Percentiles rank a stretch among this genome's conserved stretches.
Evolutionary conservation across 345 rosid genomes (phyloP).

Genomic region (Salix dunnii): DNA sequence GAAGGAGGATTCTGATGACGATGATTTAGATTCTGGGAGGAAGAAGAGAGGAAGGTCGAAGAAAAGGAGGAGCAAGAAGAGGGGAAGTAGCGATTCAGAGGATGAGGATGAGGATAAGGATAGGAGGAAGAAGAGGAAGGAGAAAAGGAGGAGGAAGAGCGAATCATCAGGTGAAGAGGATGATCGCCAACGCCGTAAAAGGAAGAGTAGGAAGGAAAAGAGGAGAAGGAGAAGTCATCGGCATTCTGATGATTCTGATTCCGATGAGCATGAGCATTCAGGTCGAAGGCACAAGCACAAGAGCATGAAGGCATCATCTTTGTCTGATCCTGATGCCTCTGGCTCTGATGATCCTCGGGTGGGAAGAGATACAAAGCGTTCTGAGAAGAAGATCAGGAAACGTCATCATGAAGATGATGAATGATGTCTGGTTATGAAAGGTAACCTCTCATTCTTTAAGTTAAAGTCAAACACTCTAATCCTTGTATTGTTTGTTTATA

Average conservation of each 20-base stretch:
- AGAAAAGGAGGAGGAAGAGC: conserved; percentile 58
- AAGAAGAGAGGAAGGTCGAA: conserved; percentile 74
- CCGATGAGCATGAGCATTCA: conserved; percentile 37
- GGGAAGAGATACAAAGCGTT: conserved; percentile 56
- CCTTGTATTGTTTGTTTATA: not conserved
- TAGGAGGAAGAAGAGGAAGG: conserved; percentile 50
- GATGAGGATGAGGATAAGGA: conserved; percentile 43
- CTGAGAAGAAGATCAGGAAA: conserved; percentile 58
- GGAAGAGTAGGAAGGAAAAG: conserved; percentile 46
- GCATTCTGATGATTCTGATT: conserved; percentile 42
- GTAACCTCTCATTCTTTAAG: not conserved
- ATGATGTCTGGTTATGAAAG: not conserved
- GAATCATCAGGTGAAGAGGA: conserved; percentile 40
- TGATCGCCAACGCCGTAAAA: conserved; percentile 18
- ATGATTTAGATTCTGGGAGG: conserved; percentile 41
- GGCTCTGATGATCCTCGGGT: conserved; percentile 49
- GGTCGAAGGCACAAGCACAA: conserved; percentile 39
- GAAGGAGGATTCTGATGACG: conserved; percentile 43
- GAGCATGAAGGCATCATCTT: conserved; percentile 47
- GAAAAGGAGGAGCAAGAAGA: conserved; percentile 65
- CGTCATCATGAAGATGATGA: conserved; percentile 22
- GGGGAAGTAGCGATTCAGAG: conserved; percentile 53
- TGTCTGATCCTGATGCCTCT: conserved; percentile 49
- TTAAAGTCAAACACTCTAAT: not conserved
- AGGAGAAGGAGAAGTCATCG: conserved; percentile 47